Percentiles rank a stretch among this genome's conserved stretches.
Evolutionary conservation across 2,329 filamentous ascomycete species (phyloP).

Genomic region (Sclerotinia sclerotiorum): DNA sequence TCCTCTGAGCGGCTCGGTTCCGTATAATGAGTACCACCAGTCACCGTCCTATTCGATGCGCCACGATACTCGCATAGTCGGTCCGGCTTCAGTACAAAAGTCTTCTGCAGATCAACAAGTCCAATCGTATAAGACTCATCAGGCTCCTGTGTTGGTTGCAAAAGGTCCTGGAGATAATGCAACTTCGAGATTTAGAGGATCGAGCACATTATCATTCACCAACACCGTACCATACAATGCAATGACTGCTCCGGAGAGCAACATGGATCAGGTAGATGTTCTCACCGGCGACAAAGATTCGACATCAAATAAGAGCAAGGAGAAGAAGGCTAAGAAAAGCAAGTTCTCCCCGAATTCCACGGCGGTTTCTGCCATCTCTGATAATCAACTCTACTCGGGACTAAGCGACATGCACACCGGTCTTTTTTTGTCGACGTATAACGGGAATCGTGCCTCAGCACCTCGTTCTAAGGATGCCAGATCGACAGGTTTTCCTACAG

Average conservation of each 20-base stretch:
- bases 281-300: neutral
- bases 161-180: neutral
- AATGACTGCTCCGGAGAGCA: neutral
- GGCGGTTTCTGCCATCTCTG: neutral
- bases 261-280: neutral
- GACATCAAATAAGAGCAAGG: neutral
- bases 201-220: neutral
- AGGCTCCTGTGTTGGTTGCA: neutral
- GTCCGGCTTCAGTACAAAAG: neutral
- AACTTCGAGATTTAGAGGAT: neutral
- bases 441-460: neutral
- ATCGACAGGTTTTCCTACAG: neutral
- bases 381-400: slow-evolving; percentile 6
- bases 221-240: neutral
- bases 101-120: neutral
- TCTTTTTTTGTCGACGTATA: slow-evolving; percentile 3
- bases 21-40: neutral
- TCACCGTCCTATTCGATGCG: neutral
- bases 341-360: neutral
- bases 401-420: slow-evolving; percentile 11
- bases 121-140: neutral
- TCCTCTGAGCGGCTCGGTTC: neutral
- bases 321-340: neutral
- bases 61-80: neutral
- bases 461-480: neutral